Conservation (phyloP, 495 filamentous ascomycete genomes). For the Penicillium pancosmium region DNA sequence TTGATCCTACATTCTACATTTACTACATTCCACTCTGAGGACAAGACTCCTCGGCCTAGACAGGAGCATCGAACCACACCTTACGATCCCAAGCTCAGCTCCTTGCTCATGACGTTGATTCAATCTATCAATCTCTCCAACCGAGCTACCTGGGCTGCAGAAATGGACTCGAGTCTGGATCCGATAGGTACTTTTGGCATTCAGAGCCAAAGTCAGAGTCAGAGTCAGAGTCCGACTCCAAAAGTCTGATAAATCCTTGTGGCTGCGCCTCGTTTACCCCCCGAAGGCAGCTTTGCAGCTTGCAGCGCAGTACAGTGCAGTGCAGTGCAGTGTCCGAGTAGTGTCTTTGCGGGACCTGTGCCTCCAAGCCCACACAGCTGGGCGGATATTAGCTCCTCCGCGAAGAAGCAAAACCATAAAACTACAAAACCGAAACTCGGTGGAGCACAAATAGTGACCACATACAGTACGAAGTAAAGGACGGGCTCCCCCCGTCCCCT, state of each 20-base stretch:
- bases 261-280: slow-evolving; percentile 1
- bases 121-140: slow-evolving; percentile 6
- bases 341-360: no score
- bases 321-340: neutral
- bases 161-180: slow-evolving; percentile 23
- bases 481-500: no score
- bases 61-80: neutral
- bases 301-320: neutral
- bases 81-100: neutral
- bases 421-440: neutral
- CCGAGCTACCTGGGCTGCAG: slow-evolving; percentile 2
- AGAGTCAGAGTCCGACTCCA: no score
- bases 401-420: neutral
- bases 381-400: no score
- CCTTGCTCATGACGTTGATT: slow-evolving; percentile 27
- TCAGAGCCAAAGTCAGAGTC: no score
- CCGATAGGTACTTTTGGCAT: slow-evolving; percentile 17
- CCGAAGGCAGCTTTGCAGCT: slow-evolving; percentile 1
- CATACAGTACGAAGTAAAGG: no score
- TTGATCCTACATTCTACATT: no score
- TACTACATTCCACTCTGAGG: no score
- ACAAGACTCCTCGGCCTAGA: neutral
- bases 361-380: no score
- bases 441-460: neutral
- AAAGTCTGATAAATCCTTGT: slow-evolving; percentile 5